A percentile compares a stretch with the other conserved stretches of the same genome.
phyloP scores from a whole-genome alignment of 331 rosid genomes.

The Stylosanthes scabra region DNA sequence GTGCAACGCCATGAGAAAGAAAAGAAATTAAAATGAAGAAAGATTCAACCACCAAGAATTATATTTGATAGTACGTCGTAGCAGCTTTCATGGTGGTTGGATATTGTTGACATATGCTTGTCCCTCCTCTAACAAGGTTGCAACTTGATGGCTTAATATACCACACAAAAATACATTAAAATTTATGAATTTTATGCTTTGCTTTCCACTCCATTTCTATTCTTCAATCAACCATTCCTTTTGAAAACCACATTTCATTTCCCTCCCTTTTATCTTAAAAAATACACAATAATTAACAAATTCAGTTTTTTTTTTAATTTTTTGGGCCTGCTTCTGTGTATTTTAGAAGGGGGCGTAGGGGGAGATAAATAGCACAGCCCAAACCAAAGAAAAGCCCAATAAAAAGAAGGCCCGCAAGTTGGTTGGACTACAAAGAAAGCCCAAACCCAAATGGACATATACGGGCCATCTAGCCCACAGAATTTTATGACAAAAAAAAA shows the following conservation, averaged over 20 bases:
- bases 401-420: too few species aligned
- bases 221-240: background rate
- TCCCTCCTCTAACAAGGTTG: conserved; percentile 39
- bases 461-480: too few species aligned
- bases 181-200: too few species aligned
- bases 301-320: too few species aligned
- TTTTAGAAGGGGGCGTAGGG: too few species aligned
- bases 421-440: too few species aligned
- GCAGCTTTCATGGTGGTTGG: conserved; percentile 54
- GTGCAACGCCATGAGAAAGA: conserved; percentile 40
- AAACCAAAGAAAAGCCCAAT: too few species aligned
- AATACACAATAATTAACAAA: too few species aligned
- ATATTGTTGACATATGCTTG: conserved; percentile 39
- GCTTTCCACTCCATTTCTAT: background rate
- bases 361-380: too few species aligned
- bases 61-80: conserved; percentile 37
- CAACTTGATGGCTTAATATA: conserved; percentile 14
- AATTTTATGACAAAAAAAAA: too few species aligned
- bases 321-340: too few species aligned
- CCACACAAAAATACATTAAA: background rate
- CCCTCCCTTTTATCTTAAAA: background rate
- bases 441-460: too few species aligned
- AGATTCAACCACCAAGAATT: conserved; percentile 40
- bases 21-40: conserved; percentile 1
- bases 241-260: background rate